Conservation (phyloP, 2,329 filamentous ascomycete species). For the Metarhizium anisopliae region DNA sequence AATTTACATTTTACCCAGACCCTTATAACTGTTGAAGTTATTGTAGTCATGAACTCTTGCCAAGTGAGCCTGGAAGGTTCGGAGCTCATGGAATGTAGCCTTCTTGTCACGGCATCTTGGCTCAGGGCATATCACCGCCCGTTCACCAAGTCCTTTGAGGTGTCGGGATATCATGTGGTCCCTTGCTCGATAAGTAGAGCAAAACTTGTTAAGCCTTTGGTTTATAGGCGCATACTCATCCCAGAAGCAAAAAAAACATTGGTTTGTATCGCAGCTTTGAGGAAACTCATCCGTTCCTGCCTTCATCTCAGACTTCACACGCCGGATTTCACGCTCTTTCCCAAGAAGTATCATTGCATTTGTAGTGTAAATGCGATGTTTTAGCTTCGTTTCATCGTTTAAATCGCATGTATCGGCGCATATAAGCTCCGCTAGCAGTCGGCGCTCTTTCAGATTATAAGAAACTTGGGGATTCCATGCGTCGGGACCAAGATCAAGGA, state of each 20-base stretch:
- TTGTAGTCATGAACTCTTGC: background rate
- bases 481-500: background rate
- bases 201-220: background rate
- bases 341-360: background rate
- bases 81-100: background rate
- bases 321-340: background rate
- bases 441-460: background rate
- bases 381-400: background rate
- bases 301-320: background rate
- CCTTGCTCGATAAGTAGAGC: background rate
- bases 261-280: background rate
- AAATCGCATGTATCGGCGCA: background rate
- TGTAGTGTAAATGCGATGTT: constrained; percentile 3
- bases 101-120: background rate
- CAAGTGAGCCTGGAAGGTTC: background rate
- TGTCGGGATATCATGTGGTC: background rate
- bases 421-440: background rate
- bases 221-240: background rate
- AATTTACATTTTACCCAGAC: background rate
- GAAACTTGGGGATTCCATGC: background rate
- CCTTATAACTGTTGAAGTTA: background rate
- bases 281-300: background rate
- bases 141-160: constrained; percentile 1
- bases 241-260: constrained; percentile 1
- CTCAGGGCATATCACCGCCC: background rate